Evolutionary conservation across 2,329 filamentous ascomycete genomes (phyloP).

Genomic region (Saccharata proteae): DNA sequence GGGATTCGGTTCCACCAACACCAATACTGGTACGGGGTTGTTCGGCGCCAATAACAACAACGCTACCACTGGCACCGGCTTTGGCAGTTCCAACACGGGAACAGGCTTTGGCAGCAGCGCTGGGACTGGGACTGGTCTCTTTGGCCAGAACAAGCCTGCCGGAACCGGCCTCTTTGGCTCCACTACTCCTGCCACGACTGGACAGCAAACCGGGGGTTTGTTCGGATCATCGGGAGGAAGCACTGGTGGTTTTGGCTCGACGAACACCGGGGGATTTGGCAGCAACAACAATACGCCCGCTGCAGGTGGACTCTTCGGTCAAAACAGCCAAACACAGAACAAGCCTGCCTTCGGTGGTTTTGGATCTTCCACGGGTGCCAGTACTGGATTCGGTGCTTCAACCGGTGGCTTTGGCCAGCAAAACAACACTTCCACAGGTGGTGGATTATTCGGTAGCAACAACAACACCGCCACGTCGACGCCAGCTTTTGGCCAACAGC

Average conservation of each 20-base stretch:
- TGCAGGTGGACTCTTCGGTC: constrained; percentile 9
- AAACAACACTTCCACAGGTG: constrained; percentile 15
- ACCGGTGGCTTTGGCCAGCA: constrained; percentile 22
- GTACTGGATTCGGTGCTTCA: constrained; percentile 13
- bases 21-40: constrained; percentile 29
- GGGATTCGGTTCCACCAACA: constrained; percentile 36
- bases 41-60: constrained; percentile 29
- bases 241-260: constrained; percentile 12
- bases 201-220: constrained; percentile 15
- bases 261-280: constrained; percentile 28
- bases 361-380: constrained; percentile 11
- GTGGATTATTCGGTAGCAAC: constrained; percentile 16
- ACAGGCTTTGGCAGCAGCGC: constrained; percentile 23
- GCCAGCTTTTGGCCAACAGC: constrained; percentile 10
- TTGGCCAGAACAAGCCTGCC: constrained; percentile 18
- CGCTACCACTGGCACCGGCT: constrained; percentile 12
- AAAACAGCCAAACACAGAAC: constrained; percentile 11
- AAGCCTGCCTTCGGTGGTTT: constrained; percentile 14
- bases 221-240: constrained; percentile 18
- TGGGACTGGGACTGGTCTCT: constrained; percentile 14
- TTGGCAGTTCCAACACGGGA: constrained; percentile 12
- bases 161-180: constrained; percentile 15
- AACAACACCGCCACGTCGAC: constrained; percentile 6
- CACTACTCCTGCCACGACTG: constrained; percentile 14
- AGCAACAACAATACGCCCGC: constrained; percentile 17